phyloP scores from a whole-genome alignment of 2,329 filamentous ascomycete species.

The Thelonectria discophora region DNA sequence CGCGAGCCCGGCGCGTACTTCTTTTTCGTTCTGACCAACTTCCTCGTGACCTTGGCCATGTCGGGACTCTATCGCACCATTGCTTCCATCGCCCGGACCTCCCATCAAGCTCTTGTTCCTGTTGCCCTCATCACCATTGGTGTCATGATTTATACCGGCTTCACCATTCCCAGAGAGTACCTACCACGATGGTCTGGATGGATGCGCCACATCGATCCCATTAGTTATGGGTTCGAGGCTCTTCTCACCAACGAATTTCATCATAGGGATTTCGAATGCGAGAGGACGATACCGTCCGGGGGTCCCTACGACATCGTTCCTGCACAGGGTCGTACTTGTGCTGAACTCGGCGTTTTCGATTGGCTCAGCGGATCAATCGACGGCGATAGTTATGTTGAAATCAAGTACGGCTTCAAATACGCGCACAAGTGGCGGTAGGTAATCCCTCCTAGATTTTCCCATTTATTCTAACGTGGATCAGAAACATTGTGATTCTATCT shows the following conservation, averaged over 20 bases:
- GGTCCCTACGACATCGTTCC: background rate
- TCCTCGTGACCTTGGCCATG: conserved; percentile 66
- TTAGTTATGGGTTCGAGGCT: conserved; percentile 71
- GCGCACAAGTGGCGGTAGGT: conserved; percentile 14
- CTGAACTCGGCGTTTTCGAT: background rate
- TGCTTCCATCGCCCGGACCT: conserved; percentile 30
- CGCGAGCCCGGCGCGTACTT: conserved; percentile 56
- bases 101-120: conserved; percentile 47
- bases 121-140: conserved; percentile 45
- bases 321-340: background rate
- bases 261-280: conserved; percentile 21
- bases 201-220: conserved; percentile 71
- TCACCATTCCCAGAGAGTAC: conserved; percentile 49
- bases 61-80: conserved; percentile 65
- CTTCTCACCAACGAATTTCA: conserved; percentile 72
- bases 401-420: conserved; percentile 1
- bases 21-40: conserved; percentile 53
- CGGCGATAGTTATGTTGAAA: conserved; percentile 6
- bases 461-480: background rate
- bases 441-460: too few relatives aligned
- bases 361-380: background rate
- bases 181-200: conserved; percentile 72
- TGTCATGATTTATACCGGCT: conserved; percentile 55
- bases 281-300: background rate
- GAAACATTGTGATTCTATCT: conserved; percentile 64